Percentiles rank a stretch among this genome's conserved stretches.
Conservation (phyloP, 805 yeast genomes). For the Lipomyces orientalis region DNA sequence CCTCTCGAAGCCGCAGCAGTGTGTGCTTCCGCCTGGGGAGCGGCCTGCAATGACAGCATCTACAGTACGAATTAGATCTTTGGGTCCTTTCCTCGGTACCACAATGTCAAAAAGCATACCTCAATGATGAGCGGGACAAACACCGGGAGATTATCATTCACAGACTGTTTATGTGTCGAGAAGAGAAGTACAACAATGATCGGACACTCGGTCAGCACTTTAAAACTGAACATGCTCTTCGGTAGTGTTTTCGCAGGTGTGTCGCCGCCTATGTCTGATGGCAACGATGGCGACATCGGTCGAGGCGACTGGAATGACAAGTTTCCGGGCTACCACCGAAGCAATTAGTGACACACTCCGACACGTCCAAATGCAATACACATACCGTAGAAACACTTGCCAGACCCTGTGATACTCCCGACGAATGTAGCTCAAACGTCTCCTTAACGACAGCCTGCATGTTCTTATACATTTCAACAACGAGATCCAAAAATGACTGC, state of each 20-base stretch:
- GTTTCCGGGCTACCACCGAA: constrained; percentile 29
- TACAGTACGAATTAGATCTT: background rate
- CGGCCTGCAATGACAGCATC: constrained; percentile 76
- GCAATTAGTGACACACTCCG: background rate
- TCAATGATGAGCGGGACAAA: constrained; percentile 84
- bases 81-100: background rate
- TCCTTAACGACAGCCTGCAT: constrained; percentile 76
- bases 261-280: constrained; percentile 50
- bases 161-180: constrained; percentile 81
- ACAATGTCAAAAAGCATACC: constrained; percentile 6
- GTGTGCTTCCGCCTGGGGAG: constrained; percentile 75
- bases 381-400: constrained; percentile 21
- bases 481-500: constrained; percentile 75
- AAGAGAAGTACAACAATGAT: constrained; percentile 92
- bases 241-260: constrained; percentile 58
- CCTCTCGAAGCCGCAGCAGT: constrained; percentile 62
- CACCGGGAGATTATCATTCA: constrained; percentile 69
- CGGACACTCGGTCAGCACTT: constrained; percentile 94
- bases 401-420: constrained; percentile 15
- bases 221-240: constrained; percentile 80
- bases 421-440: constrained; percentile 56
- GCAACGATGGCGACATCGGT: constrained; percentile 51
- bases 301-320: constrained; percentile 47
- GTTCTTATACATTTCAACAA: constrained; percentile 77
- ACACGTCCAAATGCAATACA: background rate